Base-by-base conservation (phyloP, 164 flowering plant species). In the Chimonanthus salicifolius region DNA sequence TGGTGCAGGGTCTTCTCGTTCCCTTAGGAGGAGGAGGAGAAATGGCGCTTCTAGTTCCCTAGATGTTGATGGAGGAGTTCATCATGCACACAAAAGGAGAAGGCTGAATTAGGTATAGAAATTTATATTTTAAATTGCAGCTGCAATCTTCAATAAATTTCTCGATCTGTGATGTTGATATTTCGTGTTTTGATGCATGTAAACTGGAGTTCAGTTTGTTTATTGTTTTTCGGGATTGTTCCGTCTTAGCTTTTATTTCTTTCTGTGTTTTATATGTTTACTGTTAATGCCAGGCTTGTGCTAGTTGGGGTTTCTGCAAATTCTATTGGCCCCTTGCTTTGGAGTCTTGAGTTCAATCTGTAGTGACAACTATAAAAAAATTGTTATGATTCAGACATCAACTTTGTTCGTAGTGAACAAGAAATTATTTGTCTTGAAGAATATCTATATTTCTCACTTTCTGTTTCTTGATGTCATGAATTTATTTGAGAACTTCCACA, bases 1-100 rank as follows among this genome's bases (percentile, higher is more conserved):
- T 64, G 74, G 75, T 68, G 79, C 70, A 16, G 81, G 79, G 49
- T 74, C 81, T 47, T 81, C 84, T 74, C 77, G 75, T 47, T 58
- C 73, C 67, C 64, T 68, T 20, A 72, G 81, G 66, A 72, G 82
- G 47, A 73, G 83, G 47, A 74, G 81, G 71, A 78, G 81, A 62
- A 76, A 72, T 66, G 64, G 68, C 21, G 73, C 73, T 4, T 67
- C 79, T 71, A 72, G 77, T 71, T 76, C 82, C 33, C 68, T 76
- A 58, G 77, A 70, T 66, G 80, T 70, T 62, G 78, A 80, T 78
- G 83, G 78, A 10, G 78, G 71, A 60, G 71, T 70, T 70, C 74
- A 78, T 58, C 75, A 62, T 68, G 80, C 72, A 5, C 66, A 68
- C 44, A 80, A 80, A 51, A 71, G 82, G 68, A 70, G 78, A 66